Evolutionary conservation across 2,329 filamentous ascomycete species (phyloP).

Genomic region (Fusarium cyanostomum): DNA sequence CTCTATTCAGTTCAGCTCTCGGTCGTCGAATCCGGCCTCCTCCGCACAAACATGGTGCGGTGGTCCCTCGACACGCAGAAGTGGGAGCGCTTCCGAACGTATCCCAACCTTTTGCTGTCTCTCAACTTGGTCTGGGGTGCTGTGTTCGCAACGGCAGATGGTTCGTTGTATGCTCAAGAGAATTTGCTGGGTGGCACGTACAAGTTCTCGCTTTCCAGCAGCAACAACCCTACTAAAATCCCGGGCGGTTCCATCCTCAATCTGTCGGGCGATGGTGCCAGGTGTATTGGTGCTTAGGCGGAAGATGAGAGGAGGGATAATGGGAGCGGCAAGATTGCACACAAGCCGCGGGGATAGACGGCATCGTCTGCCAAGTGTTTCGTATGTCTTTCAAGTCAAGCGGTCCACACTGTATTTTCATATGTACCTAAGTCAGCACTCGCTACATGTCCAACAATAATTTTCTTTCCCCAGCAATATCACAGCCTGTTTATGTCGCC

Average conservation of each 20-base stretch:
- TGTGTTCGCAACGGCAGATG: not conserved
- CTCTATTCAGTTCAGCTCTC: constrained; percentile 29
- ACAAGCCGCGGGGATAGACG: constrained; percentile 11
- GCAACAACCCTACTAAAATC: not conserved
- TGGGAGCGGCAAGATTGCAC: constrained; percentile 30
- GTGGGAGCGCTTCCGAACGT: not conserved
- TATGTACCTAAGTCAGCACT: constrained; percentile 22
- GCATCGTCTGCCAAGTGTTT: constrained; percentile 16
- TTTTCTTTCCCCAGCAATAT: constrained; percentile 4
- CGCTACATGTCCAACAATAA: constrained; percentile 11
- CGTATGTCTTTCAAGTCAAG: constrained; percentile 17
- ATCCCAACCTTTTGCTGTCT: not conserved
- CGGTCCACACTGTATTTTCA: constrained; percentile 1
- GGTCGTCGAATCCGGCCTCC: not conserved
- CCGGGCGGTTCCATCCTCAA: constrained; percentile 7
- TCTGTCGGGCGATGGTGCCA: constrained; percentile 26
- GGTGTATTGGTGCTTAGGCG: constrained; percentile 1
- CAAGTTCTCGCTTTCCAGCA: constrained; percentile 8
- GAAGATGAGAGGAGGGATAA: not conserved
- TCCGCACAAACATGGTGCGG: constrained; percentile 18
- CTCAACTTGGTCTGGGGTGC: constrained; percentile 17
- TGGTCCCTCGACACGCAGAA: not conserved
- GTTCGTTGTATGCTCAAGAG: constrained; percentile 19
- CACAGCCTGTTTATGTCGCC: constrained; percentile 6
- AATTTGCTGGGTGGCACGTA: constrained; percentile 2